A percentile compares a stretch with the other conserved stretches of the same genome.
phyloP scores from a whole-genome alignment of 371 early-diverging fungal species.

The Funneliformis caledonium region DNA sequence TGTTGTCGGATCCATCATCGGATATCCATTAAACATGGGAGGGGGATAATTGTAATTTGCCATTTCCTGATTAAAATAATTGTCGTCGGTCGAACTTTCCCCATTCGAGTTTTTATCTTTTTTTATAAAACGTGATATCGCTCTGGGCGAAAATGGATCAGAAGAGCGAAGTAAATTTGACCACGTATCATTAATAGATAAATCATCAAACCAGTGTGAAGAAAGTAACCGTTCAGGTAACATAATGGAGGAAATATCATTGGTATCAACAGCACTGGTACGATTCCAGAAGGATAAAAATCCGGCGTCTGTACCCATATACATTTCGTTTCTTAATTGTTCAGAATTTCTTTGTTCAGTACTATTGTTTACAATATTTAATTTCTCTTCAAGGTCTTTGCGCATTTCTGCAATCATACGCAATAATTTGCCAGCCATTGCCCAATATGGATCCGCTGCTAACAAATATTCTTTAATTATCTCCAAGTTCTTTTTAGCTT shows the following conservation, averaged over 20 bases:
- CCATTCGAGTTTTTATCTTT: neutral
- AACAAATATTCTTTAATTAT: neutral
- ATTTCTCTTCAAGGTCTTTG: neutral
- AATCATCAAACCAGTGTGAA: neutral
- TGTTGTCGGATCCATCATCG: neutral
- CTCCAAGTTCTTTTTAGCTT: conserved; percentile 4
- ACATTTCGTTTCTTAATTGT: neutral
- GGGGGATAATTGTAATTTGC: neutral
- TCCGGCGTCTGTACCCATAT: conserved; percentile 7
- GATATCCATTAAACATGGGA: neutral
- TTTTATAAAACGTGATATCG: neutral
- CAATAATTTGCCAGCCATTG: conserved; percentile 2
- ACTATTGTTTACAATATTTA: neutral
- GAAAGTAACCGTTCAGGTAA: neutral
- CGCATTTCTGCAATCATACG: conserved; percentile 13
- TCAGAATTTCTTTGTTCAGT: neutral
- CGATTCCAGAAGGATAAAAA: conserved; percentile 13
- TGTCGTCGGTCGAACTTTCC: neutral
- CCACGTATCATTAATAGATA: conserved; percentile 15
- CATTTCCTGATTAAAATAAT: neutral
- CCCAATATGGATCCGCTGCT: conserved; percentile 22
- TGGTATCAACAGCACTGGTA: neutral
- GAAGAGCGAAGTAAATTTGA: conserved; percentile 2
- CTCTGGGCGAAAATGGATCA: neutral
- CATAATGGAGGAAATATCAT: neutral